These are phyloP conservation scores for Litsea cubeba DNA, from an alignment of 164 flowering plant genomes.

Conservation along the genomic window DNA sequence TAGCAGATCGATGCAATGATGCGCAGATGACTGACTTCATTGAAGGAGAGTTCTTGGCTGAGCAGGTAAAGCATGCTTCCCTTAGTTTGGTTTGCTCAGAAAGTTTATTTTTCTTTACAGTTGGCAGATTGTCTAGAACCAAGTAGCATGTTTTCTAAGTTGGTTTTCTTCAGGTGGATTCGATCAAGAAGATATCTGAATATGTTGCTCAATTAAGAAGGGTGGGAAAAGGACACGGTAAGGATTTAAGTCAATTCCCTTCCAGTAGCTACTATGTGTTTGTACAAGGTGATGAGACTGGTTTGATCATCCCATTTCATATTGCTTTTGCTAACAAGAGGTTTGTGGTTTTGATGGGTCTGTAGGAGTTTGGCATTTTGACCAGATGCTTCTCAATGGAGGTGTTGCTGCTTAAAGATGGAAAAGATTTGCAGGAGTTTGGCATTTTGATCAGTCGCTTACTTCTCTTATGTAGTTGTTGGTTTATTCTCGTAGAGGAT, in stretches of 20 bases:
- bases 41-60: constrained; percentile 65
- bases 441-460: too few relatives aligned
- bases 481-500: too few relatives aligned
- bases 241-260: neutral
- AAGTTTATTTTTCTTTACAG: neutral
- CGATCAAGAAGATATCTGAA: constrained; percentile 81
- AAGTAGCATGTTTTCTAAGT: neutral
- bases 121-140: neutral
- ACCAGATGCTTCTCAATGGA: neutral
- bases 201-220: constrained; percentile 92
- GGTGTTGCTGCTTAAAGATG: neutral
- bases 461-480: too few relatives aligned
- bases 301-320: neutral
- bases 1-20: constrained; percentile 57
- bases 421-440: neutral
- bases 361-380: neutral
- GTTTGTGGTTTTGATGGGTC: neutral
- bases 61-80: constrained; percentile 50
- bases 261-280: neutral
- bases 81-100: neutral
- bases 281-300: neutral
- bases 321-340: neutral
- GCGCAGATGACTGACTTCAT: constrained; percentile 72
- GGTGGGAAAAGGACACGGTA: constrained; percentile 97
- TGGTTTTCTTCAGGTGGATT: constrained; percentile 51